A percentile compares a stretch with the other conserved stretches of the same genome.
These are phyloP conservation scores for Rosa hybrid DNA, from an alignment of 331 rosid genomes.

Conservation along the genomic window DNA sequence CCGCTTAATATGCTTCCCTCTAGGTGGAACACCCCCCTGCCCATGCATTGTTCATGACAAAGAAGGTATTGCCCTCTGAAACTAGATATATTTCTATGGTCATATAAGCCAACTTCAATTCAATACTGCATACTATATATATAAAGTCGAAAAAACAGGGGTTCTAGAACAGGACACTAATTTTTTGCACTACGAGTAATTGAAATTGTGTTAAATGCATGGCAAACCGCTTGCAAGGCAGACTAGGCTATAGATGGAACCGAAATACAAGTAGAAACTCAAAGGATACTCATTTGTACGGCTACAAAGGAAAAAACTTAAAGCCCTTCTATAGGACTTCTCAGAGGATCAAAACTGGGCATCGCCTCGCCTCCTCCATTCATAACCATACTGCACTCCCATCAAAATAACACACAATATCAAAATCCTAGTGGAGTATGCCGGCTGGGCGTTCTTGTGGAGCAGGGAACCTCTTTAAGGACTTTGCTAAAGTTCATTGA, in stretches of 20 bases:
- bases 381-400: neutral
- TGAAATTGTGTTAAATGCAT: neutral
- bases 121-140: neutral
- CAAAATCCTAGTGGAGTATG: neutral
- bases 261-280: neutral
- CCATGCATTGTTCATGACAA: neutral
- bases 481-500: too few relatives aligned
- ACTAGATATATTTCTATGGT: neutral
- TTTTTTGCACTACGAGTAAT: neutral
- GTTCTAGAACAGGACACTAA: neutral
- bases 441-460: too few relatives aligned
- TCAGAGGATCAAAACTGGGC: neutral
- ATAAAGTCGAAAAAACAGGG: neutral
- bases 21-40: neutral
- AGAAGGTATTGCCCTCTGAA: neutral
- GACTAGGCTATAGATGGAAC: neutral
- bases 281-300: neutral
- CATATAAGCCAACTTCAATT: neutral
- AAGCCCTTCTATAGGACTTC: neutral
- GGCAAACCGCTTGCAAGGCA: neutral
- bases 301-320: neutral
- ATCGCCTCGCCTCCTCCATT: slow-evolving; percentile 6
- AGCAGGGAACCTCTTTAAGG: too few relatives aligned
- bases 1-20: neutral
- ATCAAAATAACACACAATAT: neutral